Evolutionary conservation across 768 basidiomycete species (phyloP).

Genomic region (Trametes cubensis): DNA sequence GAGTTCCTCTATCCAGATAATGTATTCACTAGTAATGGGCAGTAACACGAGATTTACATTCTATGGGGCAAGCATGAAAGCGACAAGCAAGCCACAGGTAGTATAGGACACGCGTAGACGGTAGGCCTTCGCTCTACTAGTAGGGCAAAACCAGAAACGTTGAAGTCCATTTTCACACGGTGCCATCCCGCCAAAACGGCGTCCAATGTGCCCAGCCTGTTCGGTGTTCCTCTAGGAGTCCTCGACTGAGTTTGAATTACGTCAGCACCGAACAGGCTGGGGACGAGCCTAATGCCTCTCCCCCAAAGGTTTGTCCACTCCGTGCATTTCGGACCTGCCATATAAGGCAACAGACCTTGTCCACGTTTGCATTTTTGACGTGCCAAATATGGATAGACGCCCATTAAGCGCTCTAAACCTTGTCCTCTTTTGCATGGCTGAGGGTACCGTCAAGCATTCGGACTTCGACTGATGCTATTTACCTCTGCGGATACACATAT

Average conservation of each 20-base stretch:
- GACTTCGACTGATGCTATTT: no score
- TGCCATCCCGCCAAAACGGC: slow-evolving; percentile 1
- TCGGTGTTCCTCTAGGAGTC: not conserved
- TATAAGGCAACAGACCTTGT: no score
- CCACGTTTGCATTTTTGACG: no score
- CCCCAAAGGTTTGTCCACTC: no score
- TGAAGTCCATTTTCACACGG: not conserved
- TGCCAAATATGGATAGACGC: no score
- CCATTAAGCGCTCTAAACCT: no score
- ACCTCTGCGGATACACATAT: no score
- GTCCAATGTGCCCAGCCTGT: slow-evolving; percentile 9
- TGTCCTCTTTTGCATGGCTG: no score
- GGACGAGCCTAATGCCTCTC: slow-evolving; percentile 9
- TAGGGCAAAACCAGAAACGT: not conserved
- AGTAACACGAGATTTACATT: not conserved
- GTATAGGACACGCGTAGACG: not conserved
- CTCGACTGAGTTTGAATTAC: slow-evolving; percentile 3
- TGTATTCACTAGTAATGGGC: no score
- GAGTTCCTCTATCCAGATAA: no score
- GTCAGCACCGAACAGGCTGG: slow-evolving; percentile 8
- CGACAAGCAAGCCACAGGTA: not conserved
- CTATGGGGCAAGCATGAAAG: not conserved
- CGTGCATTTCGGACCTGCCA: no score
- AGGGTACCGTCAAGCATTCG: no score
- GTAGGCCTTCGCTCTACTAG: not conserved